phyloP scores from a whole-genome alignment of 306 rosid genomes.

The Casuarina glauca region DNA sequence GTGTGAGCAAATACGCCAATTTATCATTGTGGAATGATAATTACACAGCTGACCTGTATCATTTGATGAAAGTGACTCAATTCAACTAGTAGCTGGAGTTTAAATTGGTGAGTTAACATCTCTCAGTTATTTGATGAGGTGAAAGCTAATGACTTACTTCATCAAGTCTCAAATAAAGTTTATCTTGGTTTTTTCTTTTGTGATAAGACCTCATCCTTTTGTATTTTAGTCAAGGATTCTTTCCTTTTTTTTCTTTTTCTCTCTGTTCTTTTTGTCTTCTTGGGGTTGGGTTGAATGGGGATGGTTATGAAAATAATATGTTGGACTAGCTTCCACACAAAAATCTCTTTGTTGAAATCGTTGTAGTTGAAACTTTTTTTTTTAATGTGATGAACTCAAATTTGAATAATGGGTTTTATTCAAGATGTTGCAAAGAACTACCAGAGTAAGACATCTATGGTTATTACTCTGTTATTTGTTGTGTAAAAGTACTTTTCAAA shows the following conservation, averaged over 20 bases:
- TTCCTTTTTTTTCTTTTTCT: not conserved
- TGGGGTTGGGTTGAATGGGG: not conserved
- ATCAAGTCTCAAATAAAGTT: not conserved
- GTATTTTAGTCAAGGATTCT: not conserved
- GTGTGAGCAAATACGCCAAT: not conserved
- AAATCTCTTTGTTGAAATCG: not conserved
- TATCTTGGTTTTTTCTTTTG: not conserved
- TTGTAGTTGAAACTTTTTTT: not conserved
- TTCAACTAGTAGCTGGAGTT: not conserved
- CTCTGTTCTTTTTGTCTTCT: not conserved
- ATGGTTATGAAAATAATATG: not conserved
- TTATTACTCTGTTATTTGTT: not conserved
- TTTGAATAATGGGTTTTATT: not conserved
- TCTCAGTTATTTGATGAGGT: not conserved
- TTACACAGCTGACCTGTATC: not conserved
- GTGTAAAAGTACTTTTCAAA: not conserved
- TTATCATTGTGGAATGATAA: not conserved
- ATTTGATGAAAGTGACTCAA: not conserved
- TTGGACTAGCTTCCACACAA: not conserved
- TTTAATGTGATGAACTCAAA: not conserved
- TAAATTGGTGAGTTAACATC: not conserved
- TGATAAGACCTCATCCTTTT: not conserved
- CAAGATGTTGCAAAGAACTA: not conserved
- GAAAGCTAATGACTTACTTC: not conserved
- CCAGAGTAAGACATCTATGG: not conserved